Evolutionary conservation across 257 asterid species (phyloP).

Genomic region (Solanum commersonii): DNA sequence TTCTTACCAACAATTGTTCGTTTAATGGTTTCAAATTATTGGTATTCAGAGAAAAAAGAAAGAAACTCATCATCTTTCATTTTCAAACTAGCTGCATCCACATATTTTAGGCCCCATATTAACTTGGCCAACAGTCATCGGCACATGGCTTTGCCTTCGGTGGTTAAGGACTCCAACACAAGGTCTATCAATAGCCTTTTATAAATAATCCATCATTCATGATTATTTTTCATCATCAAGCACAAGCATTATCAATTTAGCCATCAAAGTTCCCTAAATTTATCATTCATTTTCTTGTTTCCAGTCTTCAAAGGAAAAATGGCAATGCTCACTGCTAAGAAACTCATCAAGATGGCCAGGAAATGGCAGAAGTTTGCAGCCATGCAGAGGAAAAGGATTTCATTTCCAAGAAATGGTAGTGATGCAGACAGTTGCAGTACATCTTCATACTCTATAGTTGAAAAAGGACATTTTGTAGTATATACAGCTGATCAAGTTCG

Average conservation of each 20-base stretch:
- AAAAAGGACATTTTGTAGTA: constrained; percentile 25
- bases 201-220: too few relatives aligned
- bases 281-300: too few relatives aligned
- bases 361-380: background rate
- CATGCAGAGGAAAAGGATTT: background rate
- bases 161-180: too few relatives aligned
- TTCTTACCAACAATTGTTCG: too few relatives aligned
- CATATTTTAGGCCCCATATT: background rate
- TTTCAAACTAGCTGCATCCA: background rate
- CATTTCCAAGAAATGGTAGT: background rate
- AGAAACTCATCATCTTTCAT: background rate
- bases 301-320: background rate
- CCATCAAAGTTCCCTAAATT: too few relatives aligned
- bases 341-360: background rate
- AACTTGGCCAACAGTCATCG: background rate
- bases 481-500: constrained; percentile 8
- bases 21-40: background rate
- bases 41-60: background rate
- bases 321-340: background rate
- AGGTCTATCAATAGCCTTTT: too few relatives aligned
- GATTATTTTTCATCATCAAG: too few relatives aligned
- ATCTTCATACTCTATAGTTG: background rate
- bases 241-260: too few relatives aligned
- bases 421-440: background rate
- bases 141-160: background rate